Evolutionary conservation across 1,284 basidiomycete genomes (phyloP).

Genomic region (Pseudozyma tsukubaensis): DNA sequence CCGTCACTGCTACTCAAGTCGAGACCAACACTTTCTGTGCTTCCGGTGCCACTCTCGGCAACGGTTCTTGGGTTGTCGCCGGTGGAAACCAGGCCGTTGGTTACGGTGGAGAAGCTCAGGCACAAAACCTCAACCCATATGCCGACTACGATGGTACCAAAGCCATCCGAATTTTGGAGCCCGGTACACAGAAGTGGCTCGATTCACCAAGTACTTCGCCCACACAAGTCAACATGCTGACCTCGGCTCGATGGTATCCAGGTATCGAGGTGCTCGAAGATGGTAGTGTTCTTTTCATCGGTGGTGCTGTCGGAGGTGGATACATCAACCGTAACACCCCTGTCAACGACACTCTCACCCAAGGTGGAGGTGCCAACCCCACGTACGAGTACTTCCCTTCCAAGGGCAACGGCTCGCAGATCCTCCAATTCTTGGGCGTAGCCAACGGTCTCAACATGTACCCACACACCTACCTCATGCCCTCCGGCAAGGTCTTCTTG

Average conservation of each 20-base stretch:
- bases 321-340: constrained; percentile 68
- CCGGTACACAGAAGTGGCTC: constrained; percentile 50
- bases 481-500: constrained; percentile 67
- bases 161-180: constrained; percentile 65
- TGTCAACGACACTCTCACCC: constrained; percentile 56
- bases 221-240: constrained; percentile 53
- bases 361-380: constrained; percentile 50
- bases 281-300: constrained; percentile 64
- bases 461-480: constrained; percentile 67
- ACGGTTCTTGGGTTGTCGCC: constrained; percentile 68
- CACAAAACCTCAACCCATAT: constrained; percentile 54
- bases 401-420: constrained; percentile 23
- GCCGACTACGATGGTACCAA: constrained; percentile 62
- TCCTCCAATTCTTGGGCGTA: constrained; percentile 61
- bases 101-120: constrained; percentile 56
- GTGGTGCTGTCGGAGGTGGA: constrained; percentile 63
- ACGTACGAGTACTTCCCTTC: constrained; percentile 67
- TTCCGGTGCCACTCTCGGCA: constrained; percentile 66
- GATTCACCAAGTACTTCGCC: constrained; percentile 49
- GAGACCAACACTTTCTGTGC: constrained; percentile 70
- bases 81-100: constrained; percentile 69
- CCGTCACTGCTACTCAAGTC: constrained; percentile 59
- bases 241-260: constrained; percentile 65
- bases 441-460: constrained; percentile 69
- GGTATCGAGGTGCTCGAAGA: constrained; percentile 66